Base-by-base conservation (phyloP, 495 filamentous ascomycete species). In the Talaromyces liani region DNA sequence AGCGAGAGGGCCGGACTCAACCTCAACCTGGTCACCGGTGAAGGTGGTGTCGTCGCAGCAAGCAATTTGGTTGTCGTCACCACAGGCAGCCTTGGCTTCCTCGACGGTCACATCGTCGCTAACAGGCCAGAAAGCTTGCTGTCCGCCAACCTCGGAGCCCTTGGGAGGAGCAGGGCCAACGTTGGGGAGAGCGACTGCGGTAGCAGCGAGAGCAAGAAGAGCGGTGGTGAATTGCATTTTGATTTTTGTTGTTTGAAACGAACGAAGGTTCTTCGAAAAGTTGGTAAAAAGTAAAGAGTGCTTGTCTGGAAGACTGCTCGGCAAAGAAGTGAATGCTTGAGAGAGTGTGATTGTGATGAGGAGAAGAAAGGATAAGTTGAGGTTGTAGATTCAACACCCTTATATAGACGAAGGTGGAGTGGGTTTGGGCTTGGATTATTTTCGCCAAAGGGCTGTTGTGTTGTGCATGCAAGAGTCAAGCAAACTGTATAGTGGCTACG, bases 61-160 rank as follows among this genome's bases (percentile, higher is more conserved):
- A 64, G 76, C 74, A 55, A 83, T 75, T 68, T 79, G 70, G 65
- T 80, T 77, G 71, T 81, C 71, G 66, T 75, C 67, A 68, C 80
- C 80, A 62, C 80, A 83, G 69, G 78, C 79, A 68, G 73, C 70
- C 62, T 76, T 73, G 22, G 74, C 80, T 70, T 82, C 70, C 69
- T 77, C 66, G 69, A 81, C 71, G 58, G 80, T 82, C 60, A 80
- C 68, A 68, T 69, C 61, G 65, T 75, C 71, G 47, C 75, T 76
- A 36, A 75, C 74, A 63, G 72, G 69, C 71, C 74, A 76, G 67
- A 66, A 57, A 51, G 71, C 64, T n/a, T 74, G 65, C 69, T 74
- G 73, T 7, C 69, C 72, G 65, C 71, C 67, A 65, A 63, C 64
- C 66, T 69, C 34, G 6, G 61, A 31, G 33, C 71, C 69, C 60